Evolutionary conservation across 1,284 basidiomycete species (phyloP).

Genomic region (Sporisorium reilianum): DNA sequence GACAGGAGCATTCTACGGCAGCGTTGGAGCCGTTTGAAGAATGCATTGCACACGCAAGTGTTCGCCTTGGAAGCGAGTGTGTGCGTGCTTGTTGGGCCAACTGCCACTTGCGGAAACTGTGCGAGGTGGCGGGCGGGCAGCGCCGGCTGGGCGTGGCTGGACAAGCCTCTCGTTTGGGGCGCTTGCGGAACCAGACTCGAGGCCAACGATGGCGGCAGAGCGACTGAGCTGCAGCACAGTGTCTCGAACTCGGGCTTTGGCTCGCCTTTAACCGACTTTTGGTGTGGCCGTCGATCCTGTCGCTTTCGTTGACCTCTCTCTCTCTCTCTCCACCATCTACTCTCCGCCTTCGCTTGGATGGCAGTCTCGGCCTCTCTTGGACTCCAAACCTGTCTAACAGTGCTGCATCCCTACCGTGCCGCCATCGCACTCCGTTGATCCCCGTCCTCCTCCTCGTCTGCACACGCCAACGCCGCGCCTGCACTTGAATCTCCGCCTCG

Average conservation of each 20-base stretch:
- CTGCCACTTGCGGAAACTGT: background rate
- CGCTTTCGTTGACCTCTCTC: background rate
- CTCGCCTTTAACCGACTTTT: background rate
- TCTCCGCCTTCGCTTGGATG: background rate
- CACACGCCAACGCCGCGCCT: conserved; percentile 21
- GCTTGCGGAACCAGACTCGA: too few species aligned
- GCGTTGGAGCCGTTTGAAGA: too few species aligned
- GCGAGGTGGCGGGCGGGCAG: too few species aligned
- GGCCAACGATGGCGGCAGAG: too few species aligned
- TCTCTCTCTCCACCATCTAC: background rate
- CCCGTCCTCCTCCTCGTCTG: background rate
- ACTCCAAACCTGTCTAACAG: background rate
- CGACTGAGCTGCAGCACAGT: background rate
- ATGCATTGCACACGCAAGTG: too few species aligned
- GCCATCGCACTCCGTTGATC: background rate
- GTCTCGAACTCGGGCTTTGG: conserved; percentile 5
- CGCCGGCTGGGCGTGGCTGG: too few species aligned
- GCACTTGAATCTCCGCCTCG: conserved; percentile 27
- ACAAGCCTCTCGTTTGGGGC: too few species aligned
- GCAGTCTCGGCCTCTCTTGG: background rate
- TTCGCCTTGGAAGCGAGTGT: too few species aligned
- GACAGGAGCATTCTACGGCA: too few species aligned
- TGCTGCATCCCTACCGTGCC: background rate
- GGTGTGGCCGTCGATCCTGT: background rate
- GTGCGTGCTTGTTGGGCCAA: background rate